Evolutionary conservation across 2,329 filamentous ascomycete species (phyloP).

Genomic region (Fusarium humuli): DNA sequence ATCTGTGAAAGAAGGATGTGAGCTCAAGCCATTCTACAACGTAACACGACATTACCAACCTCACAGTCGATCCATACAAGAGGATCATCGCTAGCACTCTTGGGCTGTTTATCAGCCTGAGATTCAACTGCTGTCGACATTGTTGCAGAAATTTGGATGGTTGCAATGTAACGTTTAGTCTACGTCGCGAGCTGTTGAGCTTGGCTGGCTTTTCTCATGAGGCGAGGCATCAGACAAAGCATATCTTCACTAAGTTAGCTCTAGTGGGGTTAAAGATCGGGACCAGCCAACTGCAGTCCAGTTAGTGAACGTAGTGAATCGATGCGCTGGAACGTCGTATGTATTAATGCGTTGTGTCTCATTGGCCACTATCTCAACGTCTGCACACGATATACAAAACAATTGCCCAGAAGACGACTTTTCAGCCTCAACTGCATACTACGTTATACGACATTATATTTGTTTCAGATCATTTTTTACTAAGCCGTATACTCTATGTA

Average conservation of each 20-base stretch:
- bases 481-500: not conserved
- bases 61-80: constrained; percentile 87
- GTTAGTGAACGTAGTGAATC: constrained; percentile 11
- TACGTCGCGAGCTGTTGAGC: not conserved
- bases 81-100: constrained; percentile 62
- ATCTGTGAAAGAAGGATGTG: constrained; percentile 71
- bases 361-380: constrained; percentile 32
- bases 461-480: not conserved
- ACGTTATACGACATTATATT: not conserved
- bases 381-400: constrained; percentile 28
- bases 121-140: constrained; percentile 32
- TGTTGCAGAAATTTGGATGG: constrained; percentile 5
- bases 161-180: constrained; percentile 32
- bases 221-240: constrained; percentile 4
- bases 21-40: constrained; percentile 22
- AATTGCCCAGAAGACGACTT: constrained; percentile 3
- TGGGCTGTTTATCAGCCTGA: constrained; percentile 36
- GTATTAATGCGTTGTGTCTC: constrained; percentile 40
- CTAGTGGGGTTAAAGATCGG: constrained; percentile 21
- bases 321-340: constrained; percentile 48
- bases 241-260: constrained; percentile 18
- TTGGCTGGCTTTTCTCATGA: constrained; percentile 16
- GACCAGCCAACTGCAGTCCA: constrained; percentile 16
- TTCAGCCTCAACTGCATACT: constrained; percentile 4
- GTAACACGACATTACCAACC: constrained; percentile 50